Base-by-base conservation (phyloP, 164 flowering plant species). In the Amborella trichopoda region DNA sequence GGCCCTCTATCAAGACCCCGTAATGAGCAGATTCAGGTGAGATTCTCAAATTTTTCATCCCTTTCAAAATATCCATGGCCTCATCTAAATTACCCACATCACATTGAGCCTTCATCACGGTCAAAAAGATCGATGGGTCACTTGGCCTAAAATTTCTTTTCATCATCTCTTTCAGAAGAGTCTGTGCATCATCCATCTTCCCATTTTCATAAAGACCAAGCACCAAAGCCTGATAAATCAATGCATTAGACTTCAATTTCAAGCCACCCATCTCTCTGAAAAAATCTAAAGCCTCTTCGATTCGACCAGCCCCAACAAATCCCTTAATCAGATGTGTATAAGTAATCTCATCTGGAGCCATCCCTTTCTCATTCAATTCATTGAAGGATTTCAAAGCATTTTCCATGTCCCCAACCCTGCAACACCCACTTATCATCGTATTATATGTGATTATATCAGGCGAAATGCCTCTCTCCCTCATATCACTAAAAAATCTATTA, bases 261-360 rank as follows among this genome's bases (percentile, higher is more conserved):
- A 28, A 52, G 0, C 70, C 53, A 56, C 66, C 64, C 98, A 91
- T 87, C 69, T 91, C 96, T 17, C 74, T 73, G 27, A 78, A 56
- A 63, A 87, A 46, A 51, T 64, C 71, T 70, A 81, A 43, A 3
- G 62, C 93, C 57, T 82, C 88, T 62, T 91, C 98, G 39, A 82
- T 74, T 28, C 55, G 49, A 11, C 75, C 86, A 11, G 52, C 71
- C 0, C 77, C 63, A 14, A 77, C 71, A 68, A 83, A 87, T 42
- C 96, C 96, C 65, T 87, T 87, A 20, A 91, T 80, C 95, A 91
- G 64, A 0, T 83, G 75, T 0, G 93, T 91, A 39, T 81, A 91
- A 49, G 81, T 91, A 22, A 87, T 71, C 42, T 75, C 94, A 28
- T 63, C 71, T 16, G 93, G 96, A 12, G 14, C 68, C 24, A 84